Evolutionary conservation across 1,139 yeast species (phyloP).

Genomic region (Kurtzmaniella quercitrusa): DNA sequence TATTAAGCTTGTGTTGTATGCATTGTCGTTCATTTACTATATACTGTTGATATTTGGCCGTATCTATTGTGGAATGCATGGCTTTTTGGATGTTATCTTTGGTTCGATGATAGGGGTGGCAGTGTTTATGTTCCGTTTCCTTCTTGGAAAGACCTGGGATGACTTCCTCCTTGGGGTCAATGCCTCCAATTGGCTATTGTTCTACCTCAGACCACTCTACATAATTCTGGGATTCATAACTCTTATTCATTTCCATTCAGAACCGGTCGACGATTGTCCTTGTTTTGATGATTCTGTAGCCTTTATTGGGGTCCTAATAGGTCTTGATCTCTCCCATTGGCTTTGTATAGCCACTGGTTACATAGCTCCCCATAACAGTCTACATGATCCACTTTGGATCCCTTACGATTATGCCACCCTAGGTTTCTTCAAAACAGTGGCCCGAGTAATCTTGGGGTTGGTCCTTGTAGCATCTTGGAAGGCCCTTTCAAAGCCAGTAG

Average conservation of each 20-base stretch:
- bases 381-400: constrained; percentile 30
- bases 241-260: constrained; percentile 67
- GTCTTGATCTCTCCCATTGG: constrained; percentile 62
- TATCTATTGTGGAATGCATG: constrained; percentile 97
- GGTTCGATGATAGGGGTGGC: constrained; percentile 64
- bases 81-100: constrained; percentile 66
- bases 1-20: constrained; percentile 9
- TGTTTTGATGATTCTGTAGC: constrained; percentile 96
- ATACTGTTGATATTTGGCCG: constrained; percentile 73
- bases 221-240: constrained; percentile 39
- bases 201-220: constrained; percentile 33
- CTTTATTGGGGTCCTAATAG: constrained; percentile 83
- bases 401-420: constrained; percentile 34
- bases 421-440: constrained; percentile 37
- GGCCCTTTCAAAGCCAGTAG: constrained; percentile 55
- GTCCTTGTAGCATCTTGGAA: constrained; percentile 66
- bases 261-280: constrained; percentile 92
- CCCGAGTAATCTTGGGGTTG: constrained; percentile 57
- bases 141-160: constrained; percentile 39
- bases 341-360: constrained; percentile 23
- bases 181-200: neutral
- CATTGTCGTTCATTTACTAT: constrained; percentile 44
- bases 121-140: constrained; percentile 39
- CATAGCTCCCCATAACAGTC: constrained; percentile 14
- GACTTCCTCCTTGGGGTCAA: constrained; percentile 4